Base-by-base conservation (phyloP, 495 filamentous ascomycete species). In the Penicillium taxi region DNA sequence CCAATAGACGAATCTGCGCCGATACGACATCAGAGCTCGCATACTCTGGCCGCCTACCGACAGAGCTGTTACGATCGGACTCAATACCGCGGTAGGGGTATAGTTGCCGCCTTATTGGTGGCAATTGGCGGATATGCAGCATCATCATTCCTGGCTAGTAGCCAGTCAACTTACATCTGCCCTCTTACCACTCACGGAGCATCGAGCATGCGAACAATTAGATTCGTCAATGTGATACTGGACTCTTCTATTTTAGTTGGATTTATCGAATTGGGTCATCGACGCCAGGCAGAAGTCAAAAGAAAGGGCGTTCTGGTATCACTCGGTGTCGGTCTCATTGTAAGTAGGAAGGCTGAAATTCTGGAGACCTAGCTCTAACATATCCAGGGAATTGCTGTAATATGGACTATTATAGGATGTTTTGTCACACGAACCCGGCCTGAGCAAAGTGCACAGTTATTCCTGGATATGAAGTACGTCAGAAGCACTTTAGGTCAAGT, bases 111-210 rank as follows among this genome's bases (percentile, higher is more conserved):
- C 4, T 16, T 38, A 2, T 50, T 68, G 12, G 41, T 73, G 6
- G 46, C 51, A 13, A 21, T 52, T 9, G 57, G 56, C 12, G 63
- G 63, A 0, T 40, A 48, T 18, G 26, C 59, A 20, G 45, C 51
- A 21, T 41, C 51, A 7, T 53, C 48, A 1, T 53, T 63, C 5
- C 35, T 45, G 1, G 37, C 39, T 16, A 61, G 57, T 16, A 50
- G 45, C 13, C 54, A 51, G 12, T 72, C 70, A 9, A 71, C 63
- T 1, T 70, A 67, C 37, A 67, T 74, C 18, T 74, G 70, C 42
- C 59, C 68, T 13, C 48, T 59, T 6, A 41, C 52, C 9, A 53
- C 53, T 11, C 37, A 52, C 9, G 51, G 47, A 13, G 44, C 47
- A 26, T 33, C 44, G 9, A 43, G 41, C 8, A 32, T 66, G 11